Percentiles rank a stretch among this genome's conserved stretches.
phyloP scores from a whole-genome alignment of 2,329 filamentous ascomycete genomes.

The Diaporthe helianthi region DNA sequence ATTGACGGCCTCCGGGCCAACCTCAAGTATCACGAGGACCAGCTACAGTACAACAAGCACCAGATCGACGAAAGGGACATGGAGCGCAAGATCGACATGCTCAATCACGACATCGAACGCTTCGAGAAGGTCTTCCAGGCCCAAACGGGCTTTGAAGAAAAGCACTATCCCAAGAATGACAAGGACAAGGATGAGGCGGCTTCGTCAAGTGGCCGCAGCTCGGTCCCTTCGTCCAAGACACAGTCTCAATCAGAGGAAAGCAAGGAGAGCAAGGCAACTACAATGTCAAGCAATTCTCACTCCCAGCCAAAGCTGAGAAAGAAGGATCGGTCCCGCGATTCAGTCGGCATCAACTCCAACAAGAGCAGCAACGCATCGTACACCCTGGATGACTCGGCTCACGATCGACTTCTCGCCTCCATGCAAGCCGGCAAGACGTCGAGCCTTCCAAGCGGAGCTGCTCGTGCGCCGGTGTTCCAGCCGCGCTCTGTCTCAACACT shows the following conservation, averaged over 20 bases:
- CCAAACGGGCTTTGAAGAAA: slow-evolving; percentile 55
- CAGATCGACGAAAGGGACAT: slow-evolving; percentile 66
- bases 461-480: slow-evolving; percentile 57
- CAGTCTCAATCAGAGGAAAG: slow-evolving; percentile 35
- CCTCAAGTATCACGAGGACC: slow-evolving; percentile 64
- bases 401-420: slow-evolving; percentile 31
- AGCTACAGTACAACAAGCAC: slow-evolving; percentile 67
- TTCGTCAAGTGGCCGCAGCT: slow-evolving; percentile 31
- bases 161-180: slow-evolving; percentile 49
- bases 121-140: slow-evolving; percentile 56
- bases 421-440: slow-evolving; percentile 44
- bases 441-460: slow-evolving; percentile 53
- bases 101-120: slow-evolving; percentile 43
- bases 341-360: slow-evolving; percentile 28
- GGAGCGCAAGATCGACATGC: slow-evolving; percentile 53
- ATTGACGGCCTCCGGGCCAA: slow-evolving; percentile 58
- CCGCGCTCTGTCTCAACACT: slow-evolving; percentile 45
- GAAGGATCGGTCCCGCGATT: slow-evolving; percentile 35
- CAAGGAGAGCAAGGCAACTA: slow-evolving; percentile 34
- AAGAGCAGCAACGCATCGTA: slow-evolving; percentile 37
- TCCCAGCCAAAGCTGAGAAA: slow-evolving; percentile 31
- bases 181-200: slow-evolving; percentile 37
- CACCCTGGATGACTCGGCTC: slow-evolving; percentile 40
- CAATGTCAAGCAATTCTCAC: slow-evolving; percentile 30
- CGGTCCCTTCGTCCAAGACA: slow-evolving; percentile 41